phyloP scores from a whole-genome alignment of 176 grass and related monocot species.

The Raddia distichophylla region DNA sequence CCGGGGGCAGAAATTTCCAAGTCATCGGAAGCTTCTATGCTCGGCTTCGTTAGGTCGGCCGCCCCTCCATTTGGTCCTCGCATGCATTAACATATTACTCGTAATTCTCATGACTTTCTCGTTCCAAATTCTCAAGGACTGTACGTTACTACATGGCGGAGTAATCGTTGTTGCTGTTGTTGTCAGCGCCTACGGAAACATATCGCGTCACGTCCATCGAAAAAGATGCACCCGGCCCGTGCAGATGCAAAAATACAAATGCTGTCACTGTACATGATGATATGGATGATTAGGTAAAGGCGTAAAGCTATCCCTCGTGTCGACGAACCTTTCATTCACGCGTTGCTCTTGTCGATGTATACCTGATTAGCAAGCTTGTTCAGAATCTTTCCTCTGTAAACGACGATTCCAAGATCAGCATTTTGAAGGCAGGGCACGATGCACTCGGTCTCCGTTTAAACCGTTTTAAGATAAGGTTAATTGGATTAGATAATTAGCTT shows the following conservation, averaged over 20 bases:
- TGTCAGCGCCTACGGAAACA: background rate
- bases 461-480: too few relatives aligned
- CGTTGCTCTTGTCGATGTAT: background rate
- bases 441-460: too few relatives aligned
- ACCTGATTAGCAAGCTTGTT: background rate
- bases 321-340: too few relatives aligned
- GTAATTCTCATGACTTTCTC: background rate
- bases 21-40: slow-evolving; percentile 19
- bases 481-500: too few relatives aligned
- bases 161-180: background rate
- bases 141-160: background rate
- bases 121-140: background rate
- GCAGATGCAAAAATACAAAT: background rate
- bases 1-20: background rate
- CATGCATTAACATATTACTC: background rate
- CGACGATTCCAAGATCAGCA: background rate
- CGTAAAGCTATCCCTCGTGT: background rate
- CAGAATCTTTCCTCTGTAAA: background rate
- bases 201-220: background rate
- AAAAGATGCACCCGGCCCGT: background rate
- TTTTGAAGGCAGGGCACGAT: background rate
- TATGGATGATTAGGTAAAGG: background rate
- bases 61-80: background rate
- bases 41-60: background rate
- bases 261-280: background rate